Evolutionary conservation across 495 filamentous ascomycete species (phyloP), one percentile per base, ranked within the genome.

Genomic region (Penicillium egyptiacum): DNA sequence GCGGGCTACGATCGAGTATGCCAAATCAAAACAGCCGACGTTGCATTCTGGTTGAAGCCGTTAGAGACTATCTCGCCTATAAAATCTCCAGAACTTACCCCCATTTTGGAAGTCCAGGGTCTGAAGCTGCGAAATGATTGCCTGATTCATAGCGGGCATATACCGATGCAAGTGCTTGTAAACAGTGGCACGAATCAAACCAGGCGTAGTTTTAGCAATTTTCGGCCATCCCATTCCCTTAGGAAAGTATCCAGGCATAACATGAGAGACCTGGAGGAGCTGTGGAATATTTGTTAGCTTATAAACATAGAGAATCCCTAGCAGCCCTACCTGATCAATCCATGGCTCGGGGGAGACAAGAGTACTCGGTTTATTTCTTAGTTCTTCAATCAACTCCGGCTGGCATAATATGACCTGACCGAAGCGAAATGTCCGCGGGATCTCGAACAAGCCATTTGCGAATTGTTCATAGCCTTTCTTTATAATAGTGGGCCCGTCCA

Each of bases 181-280:
- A 8, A 62, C 59, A 4, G 57, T 68, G 26, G 48, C 59, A 1
- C 65, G 62, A 37, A 68, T 68, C 20, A 68, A n/a, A 8, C 65
- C 65, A 0, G 65, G 59, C 16, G 62, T 68, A 2, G 59, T 68
- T 42, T 65, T 68, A 5, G 62, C 65, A 39, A 68, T 61, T 11
- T 58, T 55, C 25, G 65, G 65, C 65, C 65, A 68, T 20, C 62
- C 65, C 26, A 44, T 52, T 4, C 28, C 62, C 12, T 49, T 48
- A 4, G 59, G 65, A n/a, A 68, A 68, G 35, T 68, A 68, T 0
- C 65, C 65, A 28, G 65, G 62, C 65, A 68, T 68, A 19, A 65
- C 59, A 61, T 68, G 59, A 12, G 65, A 68, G 20, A 68, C 62
- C 23, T 68, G 65, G 0, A 68, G 55, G n/a, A 68, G 45, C 59